phyloP scores from a whole-genome alignment of 768 basidiomycete species.

The Boletellus ananas region DNA sequence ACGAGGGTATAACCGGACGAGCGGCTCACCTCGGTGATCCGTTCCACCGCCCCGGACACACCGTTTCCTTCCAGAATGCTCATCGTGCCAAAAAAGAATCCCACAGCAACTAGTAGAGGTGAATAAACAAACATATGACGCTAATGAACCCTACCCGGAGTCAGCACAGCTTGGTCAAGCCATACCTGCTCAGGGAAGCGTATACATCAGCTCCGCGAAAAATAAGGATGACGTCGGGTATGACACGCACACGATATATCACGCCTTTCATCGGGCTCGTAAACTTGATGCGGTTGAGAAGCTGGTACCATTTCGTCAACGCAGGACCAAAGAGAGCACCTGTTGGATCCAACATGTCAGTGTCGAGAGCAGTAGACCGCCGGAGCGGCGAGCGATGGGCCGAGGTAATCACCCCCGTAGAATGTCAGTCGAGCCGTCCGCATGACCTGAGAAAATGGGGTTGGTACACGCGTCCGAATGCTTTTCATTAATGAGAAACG shows the following conservation, averaged over 20 bases:
- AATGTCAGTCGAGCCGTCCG: slow-evolving; percentile 63
- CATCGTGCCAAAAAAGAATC: slow-evolving; percentile 71
- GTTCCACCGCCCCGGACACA: slow-evolving; percentile 45
- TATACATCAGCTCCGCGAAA: neutral
- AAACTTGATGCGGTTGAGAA: slow-evolving; percentile 70
- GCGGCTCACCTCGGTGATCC: slow-evolving; percentile 36
- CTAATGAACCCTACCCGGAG: slow-evolving; percentile 47
- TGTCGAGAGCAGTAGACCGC: neutral
- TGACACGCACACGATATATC: slow-evolving; percentile 52
- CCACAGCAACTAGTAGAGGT: slow-evolving; percentile 37
- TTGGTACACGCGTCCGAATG: neutral
- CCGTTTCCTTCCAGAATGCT: slow-evolving; percentile 75
- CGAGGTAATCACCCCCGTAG: slow-evolving; percentile 56
- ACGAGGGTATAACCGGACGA: neutral
- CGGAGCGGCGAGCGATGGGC: neutral
- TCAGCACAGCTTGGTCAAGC: slow-evolving; percentile 76
- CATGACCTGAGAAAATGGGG: slow-evolving; percentile 38
- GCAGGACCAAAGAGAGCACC: slow-evolving; percentile 77
- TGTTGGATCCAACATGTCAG: slow-evolving; percentile 12
- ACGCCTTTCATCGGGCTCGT: slow-evolving; percentile 53
- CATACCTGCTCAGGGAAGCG: slow-evolving; percentile 48
- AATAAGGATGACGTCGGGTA: neutral
- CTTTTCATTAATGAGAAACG: slow-evolving; percentile 3
- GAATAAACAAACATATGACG: slow-evolving; percentile 8
- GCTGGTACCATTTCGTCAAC: slow-evolving; percentile 77